Base-by-base conservation (phyloP, 2,329 filamentous ascomycete genomes). In the Stagonosporopsis chrysanthemi region DNA sequence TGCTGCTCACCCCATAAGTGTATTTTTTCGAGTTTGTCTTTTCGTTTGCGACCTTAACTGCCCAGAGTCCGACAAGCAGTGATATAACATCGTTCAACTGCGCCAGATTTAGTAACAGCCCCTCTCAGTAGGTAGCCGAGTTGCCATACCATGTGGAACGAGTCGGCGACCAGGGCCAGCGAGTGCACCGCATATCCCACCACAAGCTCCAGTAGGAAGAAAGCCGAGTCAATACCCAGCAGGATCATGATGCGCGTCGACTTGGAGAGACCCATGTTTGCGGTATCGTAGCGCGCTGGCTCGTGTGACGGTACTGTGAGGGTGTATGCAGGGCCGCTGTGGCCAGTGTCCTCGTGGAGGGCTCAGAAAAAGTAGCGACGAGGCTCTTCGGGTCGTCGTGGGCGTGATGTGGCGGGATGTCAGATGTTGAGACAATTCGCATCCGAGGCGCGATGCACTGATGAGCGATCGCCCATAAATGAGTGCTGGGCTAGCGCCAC, bases 61-160 rank as follows among this genome's bases (percentile, higher is more conserved):
- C 95, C 94, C 95, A 99, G 38, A 98, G 79, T 63, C 95, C 95
- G 61, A 99, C 94, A 54, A 89, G 85, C 14, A 99, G 82, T 1
- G 95, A 98, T 60, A 99, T 89, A 68, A 99, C 95, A 85, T 99
- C 95, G 81, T 99, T 99, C 60, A 99, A 83, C 90, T 92, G 51
- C 22, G 51, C 29, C 9, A 23, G 2, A 11, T 22, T 58, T 46
- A 58, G 35, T 22, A 24, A 39, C 11, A 17, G n/a, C 31, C 19
- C 29, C 38, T 52, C 55, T 67, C 56, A 67, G 65, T 55, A 54
- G 36, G 51, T 24, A 31, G 43, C 42, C 41, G 51, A 35, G 38
- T 12, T 33, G 43, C 22, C 84, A 68, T 74, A 92, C 90, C 95
- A 99, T 99, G 80, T 99, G 95, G 78, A 99, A 99, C 58, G 95